These are phyloP conservation scores for Knoxdaviesia capensis DNA, from an alignment of 2,329 filamentous ascomycete species.

Conservation along the genomic window DNA sequence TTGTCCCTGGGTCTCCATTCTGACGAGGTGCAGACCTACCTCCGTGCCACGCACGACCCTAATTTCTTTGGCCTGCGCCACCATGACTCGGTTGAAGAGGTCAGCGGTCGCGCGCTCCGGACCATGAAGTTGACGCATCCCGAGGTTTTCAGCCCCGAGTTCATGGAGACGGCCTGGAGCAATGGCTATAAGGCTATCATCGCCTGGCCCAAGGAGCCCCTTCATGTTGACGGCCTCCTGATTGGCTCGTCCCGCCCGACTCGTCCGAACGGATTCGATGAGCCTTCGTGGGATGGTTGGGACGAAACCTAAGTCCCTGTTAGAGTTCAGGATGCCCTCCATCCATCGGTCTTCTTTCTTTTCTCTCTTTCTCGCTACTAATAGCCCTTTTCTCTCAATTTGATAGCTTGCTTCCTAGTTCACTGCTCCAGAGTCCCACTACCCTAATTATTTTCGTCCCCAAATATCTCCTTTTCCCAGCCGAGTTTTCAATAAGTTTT, in stretches of 20 bases:
- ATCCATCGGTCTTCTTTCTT: too few relatives aligned
- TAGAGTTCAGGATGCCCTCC: neutral
- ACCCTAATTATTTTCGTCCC: too few relatives aligned
- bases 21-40: constrained; percentile 25
- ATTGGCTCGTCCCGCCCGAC: constrained; percentile 23
- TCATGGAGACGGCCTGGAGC: constrained; percentile 20
- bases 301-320: neutral
- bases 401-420: too few relatives aligned
- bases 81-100: constrained; percentile 43
- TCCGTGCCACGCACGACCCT: constrained; percentile 25
- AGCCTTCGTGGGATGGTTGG: constrained; percentile 27
- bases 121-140: constrained; percentile 31
- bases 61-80: constrained; percentile 38
- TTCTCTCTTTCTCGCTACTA: too few relatives aligned
- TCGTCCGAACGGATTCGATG: constrained; percentile 33
- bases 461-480: too few relatives aligned
- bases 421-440: too few relatives aligned
- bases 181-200: constrained; percentile 24
- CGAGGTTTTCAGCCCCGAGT: constrained; percentile 27
- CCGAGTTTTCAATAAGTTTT: too few relatives aligned
- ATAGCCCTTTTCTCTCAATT: too few relatives aligned
- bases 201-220: constrained; percentile 19
- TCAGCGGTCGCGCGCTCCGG: constrained; percentile 36
- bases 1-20: constrained; percentile 39
- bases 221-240: constrained; percentile 20